Evolutionary conservation across 2,329 filamentous ascomycete genomes (phyloP), one percentile per base, ranked within the genome.

Genomic region (Fusarium algeriense): DNA sequence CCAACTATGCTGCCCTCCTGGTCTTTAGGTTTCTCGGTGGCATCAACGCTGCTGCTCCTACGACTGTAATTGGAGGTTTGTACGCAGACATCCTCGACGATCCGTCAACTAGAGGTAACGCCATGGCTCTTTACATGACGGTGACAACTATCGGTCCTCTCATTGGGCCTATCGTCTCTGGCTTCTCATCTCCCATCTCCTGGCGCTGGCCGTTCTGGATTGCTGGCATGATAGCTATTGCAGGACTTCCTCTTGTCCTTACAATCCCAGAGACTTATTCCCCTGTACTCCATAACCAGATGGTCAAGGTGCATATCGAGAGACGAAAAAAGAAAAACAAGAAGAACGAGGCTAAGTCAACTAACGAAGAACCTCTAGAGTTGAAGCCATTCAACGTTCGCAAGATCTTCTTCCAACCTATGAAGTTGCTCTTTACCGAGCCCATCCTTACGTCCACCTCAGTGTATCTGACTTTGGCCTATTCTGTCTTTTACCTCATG

Each of bases 401-500:
- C 60, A 83, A 83, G 70, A 84, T 83, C 48, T 82, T 86, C n/a
- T 76, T 88, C 5, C 81, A 86, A 1, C 86, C 86, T 0, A 83
- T 85, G 78, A 79, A 81, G 8, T 75, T 88, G 12, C 79, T 88
- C 6, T 80, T 86, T 60, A 79, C 78, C 11, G 85, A 87, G 67
- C 86, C 85, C 1, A 87, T 88, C 43, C 83, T 88, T 19, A 74
- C 86, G 5, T 76, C 83, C 3, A 81, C 86, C 9, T 84, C 83
- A 4, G 73, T 80, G 0, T 87, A 87, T 71, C 81, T 87, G 67
- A 83, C 85, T 3, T 82, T 88, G 57, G 80, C 84, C 6, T 88
- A 87, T 64, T 83, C 85, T 20, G 83, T 85, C 9, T 79, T 87
- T 34, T 88, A 87, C 69, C 85, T 87, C 77, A 78, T 86, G 57